phyloP scores from a whole-genome alignment of 2,329 filamentous ascomycete species.

The Penicillium polonicum region DNA sequence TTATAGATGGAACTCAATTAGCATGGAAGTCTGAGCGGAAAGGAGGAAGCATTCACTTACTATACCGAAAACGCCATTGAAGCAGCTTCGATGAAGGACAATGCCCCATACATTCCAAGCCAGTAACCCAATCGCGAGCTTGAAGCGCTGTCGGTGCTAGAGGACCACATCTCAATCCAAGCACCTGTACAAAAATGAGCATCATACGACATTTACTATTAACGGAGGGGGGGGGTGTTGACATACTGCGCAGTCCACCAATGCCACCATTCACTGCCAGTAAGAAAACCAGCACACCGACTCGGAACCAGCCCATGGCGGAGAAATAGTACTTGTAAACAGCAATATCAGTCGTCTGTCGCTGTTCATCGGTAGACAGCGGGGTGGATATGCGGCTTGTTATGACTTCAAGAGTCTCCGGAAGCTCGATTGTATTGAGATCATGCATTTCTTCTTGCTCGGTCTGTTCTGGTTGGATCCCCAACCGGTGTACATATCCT shows the following conservation, averaged over 20 bases:
- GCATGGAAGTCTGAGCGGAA: not conserved
- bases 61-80: too few relatives aligned
- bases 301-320: constrained; percentile 18
- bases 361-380: not conserved
- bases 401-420: not conserved
- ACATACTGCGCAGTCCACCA: too few relatives aligned
- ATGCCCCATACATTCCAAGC: constrained; percentile 19
- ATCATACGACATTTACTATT: not conserved
- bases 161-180: constrained; percentile 22
- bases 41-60: too few relatives aligned
- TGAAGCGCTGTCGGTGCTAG: constrained; percentile 11
- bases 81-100: not conserved
- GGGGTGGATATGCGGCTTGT: not conserved
- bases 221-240: too few relatives aligned
- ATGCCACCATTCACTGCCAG: constrained; percentile 1
- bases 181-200: constrained; percentile 8
- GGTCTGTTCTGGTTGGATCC: too few relatives aligned
- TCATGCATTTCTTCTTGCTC: not conserved
- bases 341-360: constrained; percentile 13
- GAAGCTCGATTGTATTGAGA: not conserved
- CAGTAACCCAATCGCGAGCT: constrained; percentile 15
- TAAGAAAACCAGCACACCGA: constrained; percentile 18
- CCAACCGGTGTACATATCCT: not conserved
- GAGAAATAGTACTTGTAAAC: constrained; percentile 26
- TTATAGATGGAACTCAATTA: not conserved